Base-by-base conservation (phyloP, 192 early-diverging fungal genomes). In the Phlyctochytrium arcticum region DNA sequence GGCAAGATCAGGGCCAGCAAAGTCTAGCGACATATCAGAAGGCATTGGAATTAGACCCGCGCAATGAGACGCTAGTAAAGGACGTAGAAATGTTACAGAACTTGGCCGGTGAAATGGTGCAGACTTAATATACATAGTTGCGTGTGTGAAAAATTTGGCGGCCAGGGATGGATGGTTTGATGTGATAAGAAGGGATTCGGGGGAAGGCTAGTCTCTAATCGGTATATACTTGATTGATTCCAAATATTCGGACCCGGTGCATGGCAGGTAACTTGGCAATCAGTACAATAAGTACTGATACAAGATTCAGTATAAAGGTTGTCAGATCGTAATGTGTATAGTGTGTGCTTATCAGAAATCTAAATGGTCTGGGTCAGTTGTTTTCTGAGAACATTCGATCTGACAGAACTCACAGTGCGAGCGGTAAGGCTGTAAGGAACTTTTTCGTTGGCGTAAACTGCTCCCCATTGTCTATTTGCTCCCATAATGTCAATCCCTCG, bases 401-500 rank as follows among this genome's bases (percentile, higher is more conserved):
- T 37, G 17, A 0, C 33, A 57, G 6, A 29, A 88, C 90, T 82
- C 88, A 98, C 93, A 98, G 75, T 61, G 87, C 72, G 48, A 97
- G 92, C 9, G 96, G 96, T 19, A 95, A 85, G n/a, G 89, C 89
- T 17, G 93, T 97, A 39, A 97, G 76, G 71, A 92, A 99, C 73
- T 99, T 99, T 73, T 94, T 93, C 61, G 95, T 90, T n/a, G 95
- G 92, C 30, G 96, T 99, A 72, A 96, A 97, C 66, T 97, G 92
- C 48, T 88, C 90, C 34, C 95, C 95, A 61, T 93, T 88, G 79
- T 99, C 96, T 71, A 99, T 95, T 79, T 99, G 96, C 74, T 99
- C 95, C 96, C 96, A 99, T 44, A 99, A 82, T 19, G 95, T 99
- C 37, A 95, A 72, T 51, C 89, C 90, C 69, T 93, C 90, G 58